Percentiles rank a stretch among this genome's conserved stretches.
phyloP scores from a whole-genome alignment of 176 grass and related monocot genomes.

The Oryza rufipogon region DNA sequence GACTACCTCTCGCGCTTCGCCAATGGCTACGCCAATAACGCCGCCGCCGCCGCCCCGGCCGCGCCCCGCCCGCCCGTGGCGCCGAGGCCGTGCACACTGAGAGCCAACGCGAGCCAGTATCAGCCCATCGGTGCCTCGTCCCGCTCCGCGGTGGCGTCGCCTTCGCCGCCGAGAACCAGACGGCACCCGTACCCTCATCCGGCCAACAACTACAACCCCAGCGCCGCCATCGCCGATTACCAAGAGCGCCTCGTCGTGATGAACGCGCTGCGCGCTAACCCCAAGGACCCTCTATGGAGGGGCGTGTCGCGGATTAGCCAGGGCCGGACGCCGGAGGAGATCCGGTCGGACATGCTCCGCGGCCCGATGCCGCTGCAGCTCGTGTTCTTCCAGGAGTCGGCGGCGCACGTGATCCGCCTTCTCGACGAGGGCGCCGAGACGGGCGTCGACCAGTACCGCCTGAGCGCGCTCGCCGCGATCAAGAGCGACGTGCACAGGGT shows the following conservation, averaged over 20 bases:
- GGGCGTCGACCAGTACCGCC: background rate
- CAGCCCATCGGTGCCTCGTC: background rate
- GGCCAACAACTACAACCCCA: background rate
- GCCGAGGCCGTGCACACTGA: background rate
- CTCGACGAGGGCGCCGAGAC: conserved; percentile 5
- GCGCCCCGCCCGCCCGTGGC: background rate
- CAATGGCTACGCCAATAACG: background rate
- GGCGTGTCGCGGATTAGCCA: background rate
- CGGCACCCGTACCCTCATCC: background rate
- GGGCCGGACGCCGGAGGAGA: background rate
- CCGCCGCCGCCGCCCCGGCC: background rate
- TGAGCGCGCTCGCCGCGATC: conserved; percentile 32
- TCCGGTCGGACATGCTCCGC: background rate
- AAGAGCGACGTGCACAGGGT: background rate
- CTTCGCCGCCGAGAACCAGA: background rate
- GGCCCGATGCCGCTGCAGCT: background rate
- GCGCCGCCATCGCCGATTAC: background rate
- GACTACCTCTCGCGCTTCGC: background rate
- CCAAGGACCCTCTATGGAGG: background rate
- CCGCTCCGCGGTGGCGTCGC: background rate
- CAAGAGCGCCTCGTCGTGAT: background rate
- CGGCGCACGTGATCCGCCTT: background rate
- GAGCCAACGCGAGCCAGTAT: background rate
- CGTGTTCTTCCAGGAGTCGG: background rate
- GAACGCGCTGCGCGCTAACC: background rate